phyloP scores from a whole-genome alignment of 2,329 filamentous ascomycete genomes.

The Ascocoryne sarcoides region DNA sequence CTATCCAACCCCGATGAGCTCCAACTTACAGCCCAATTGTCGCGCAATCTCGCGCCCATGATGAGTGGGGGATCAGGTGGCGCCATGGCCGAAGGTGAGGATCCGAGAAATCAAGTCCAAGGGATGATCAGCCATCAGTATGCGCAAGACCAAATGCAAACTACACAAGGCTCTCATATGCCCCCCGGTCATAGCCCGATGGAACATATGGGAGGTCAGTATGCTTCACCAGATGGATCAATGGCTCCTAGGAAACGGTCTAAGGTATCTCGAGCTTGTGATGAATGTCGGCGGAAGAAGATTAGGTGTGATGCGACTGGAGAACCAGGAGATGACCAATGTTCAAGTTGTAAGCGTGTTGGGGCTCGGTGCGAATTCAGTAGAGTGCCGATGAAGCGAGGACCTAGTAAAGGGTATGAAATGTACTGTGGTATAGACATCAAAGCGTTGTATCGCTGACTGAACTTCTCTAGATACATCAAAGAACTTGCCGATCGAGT shows the following conservation, averaged over 20 bases:
- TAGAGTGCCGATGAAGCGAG: slow-evolving; percentile 77
- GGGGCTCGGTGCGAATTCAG: slow-evolving; percentile 77
- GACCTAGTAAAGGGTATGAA: slow-evolving; percentile 74
- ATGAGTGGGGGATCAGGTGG: slow-evolving; percentile 31
- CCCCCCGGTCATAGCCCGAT: slow-evolving; percentile 19
- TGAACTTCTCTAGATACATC: slow-evolving; percentile 57
- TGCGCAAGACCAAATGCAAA: slow-evolving; percentile 24
- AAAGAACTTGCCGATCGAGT: slow-evolving; percentile 84
- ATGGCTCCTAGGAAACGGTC: slow-evolving; percentile 59
- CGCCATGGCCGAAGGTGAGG: slow-evolving; percentile 31
- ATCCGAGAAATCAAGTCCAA: slow-evolving; percentile 23
- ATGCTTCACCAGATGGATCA: slow-evolving; percentile 37
- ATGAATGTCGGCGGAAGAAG: slow-evolving; percentile 83
- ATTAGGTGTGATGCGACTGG: slow-evolving; percentile 79
- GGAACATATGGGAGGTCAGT: slow-evolving; percentile 37
- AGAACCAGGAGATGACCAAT: slow-evolving; percentile 64
- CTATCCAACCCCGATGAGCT: slow-evolving; percentile 34
- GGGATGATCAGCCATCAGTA: slow-evolving; percentile 30
- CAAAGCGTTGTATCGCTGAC: slow-evolving; percentile 4
- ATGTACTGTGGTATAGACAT: not conserved
- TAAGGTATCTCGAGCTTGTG: slow-evolving; percentile 82
- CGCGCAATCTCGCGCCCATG: slow-evolving; percentile 36
- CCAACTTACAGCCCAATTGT: slow-evolving; percentile 36
- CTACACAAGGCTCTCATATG: slow-evolving; percentile 13
- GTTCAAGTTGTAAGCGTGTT: slow-evolving; percentile 72